A percentile compares a stretch with the other conserved stretches of the same genome.
phyloP scores from a whole-genome alignment of 345 rosid genomes.

The Sonneratia alba region DNA sequence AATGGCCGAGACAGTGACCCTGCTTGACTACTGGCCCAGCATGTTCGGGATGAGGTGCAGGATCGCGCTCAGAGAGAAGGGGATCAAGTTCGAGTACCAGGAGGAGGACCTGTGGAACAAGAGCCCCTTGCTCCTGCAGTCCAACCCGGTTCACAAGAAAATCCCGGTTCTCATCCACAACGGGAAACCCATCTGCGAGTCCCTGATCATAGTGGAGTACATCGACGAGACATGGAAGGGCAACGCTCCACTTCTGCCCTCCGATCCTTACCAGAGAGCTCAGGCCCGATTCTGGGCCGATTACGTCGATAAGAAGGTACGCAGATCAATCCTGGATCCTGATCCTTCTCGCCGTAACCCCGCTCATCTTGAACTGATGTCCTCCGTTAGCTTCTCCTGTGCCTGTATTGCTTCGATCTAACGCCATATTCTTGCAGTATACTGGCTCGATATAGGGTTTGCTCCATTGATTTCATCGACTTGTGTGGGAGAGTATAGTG shows the following conservation, averaged over 20 bases:
- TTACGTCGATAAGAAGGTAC: slow-evolving; percentile 9
- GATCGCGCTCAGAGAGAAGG: slow-evolving; percentile 29
- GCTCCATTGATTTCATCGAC: too few species aligned
- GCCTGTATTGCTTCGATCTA: too few species aligned
- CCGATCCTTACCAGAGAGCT: slow-evolving; percentile 10
- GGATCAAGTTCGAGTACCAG: slow-evolving; percentile 24
- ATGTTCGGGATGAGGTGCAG: slow-evolving; percentile 25
- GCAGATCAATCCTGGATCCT: too few species aligned
- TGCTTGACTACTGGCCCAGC: slow-evolving; percentile 21
- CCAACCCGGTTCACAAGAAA: slow-evolving; percentile 30
- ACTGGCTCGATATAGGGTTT: too few species aligned
- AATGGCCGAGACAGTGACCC: slow-evolving; percentile 10
- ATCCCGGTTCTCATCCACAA: slow-evolving; percentile 39
- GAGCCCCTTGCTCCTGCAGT: slow-evolving; percentile 21
- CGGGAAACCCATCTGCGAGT: slow-evolving; percentile 31
- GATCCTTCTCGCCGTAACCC: too few species aligned
- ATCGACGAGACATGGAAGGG: slow-evolving; percentile 34
- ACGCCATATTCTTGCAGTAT: too few species aligned
- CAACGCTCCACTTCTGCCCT: slow-evolving; percentile 18
- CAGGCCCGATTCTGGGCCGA: slow-evolving; percentile 14
- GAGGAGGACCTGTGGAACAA: slow-evolving; percentile 38
- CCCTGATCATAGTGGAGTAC: slow-evolving; percentile 29
- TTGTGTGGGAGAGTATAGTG: too few species aligned
- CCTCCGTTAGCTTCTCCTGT: too few species aligned
- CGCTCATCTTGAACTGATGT: too few species aligned